phyloP scores from a whole-genome alignment of 2,329 filamentous ascomycete genomes.

The Lizonia empirigonia region DNA sequence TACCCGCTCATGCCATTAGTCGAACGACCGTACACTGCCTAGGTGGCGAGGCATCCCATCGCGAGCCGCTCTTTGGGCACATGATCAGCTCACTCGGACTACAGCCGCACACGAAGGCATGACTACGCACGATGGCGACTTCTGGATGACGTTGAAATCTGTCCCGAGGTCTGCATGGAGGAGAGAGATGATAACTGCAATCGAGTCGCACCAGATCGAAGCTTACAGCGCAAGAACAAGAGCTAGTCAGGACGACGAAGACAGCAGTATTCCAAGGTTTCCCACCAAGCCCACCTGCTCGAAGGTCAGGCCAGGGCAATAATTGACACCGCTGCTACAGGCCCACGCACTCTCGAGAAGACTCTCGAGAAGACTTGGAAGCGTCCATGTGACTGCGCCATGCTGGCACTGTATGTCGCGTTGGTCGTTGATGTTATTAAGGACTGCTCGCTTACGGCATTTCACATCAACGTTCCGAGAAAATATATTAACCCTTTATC shows the following conservation, averaged over 20 bases:
- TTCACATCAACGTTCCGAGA: slow-evolving; percentile 18
- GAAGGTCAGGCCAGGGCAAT: not conserved
- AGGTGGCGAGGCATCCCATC: too few relatives aligned
- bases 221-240: not conserved
- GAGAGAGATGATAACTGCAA: too few relatives aligned
- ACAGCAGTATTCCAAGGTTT: too few relatives aligned
- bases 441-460: slow-evolving; percentile 27
- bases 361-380: not conserved
- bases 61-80: too few relatives aligned
- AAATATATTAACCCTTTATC: slow-evolving; percentile 25
- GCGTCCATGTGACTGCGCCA: slow-evolving; percentile 3
- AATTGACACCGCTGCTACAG: not conserved
- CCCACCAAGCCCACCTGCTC: not conserved
- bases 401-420: not conserved
- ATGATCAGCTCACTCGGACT: too few relatives aligned
- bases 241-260: not conserved
- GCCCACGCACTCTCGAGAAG: not conserved
- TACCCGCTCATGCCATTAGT: not conserved
- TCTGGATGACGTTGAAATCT: too few relatives aligned
- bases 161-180: too few relatives aligned
- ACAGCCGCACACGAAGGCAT: too few relatives aligned
- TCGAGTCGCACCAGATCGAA: too few relatives aligned
- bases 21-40: too few relatives aligned
- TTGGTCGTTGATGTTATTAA: slow-evolving; percentile 1
- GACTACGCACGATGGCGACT: too few relatives aligned